Conservation (phyloP, 2,329 filamentous ascomycete genomes). For the Paraphoma sp. region DNA sequence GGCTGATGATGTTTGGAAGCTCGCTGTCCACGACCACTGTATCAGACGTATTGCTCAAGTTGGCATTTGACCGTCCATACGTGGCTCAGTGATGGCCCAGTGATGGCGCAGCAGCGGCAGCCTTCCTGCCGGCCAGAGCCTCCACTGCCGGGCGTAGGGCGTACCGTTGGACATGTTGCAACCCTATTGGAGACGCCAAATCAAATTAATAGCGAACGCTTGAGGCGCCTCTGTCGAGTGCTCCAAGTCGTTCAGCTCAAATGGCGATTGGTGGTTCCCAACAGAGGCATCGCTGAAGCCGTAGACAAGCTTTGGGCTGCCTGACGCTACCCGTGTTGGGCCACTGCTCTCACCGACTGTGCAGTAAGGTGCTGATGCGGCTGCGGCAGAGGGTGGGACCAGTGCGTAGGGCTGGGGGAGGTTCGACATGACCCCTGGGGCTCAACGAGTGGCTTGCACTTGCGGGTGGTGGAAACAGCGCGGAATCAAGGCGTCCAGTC, state of each 20-base stretch:
- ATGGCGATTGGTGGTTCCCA: not conserved
- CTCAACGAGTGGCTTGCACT: slow-evolving; percentile 23
- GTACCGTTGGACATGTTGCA: slow-evolving; percentile 12
- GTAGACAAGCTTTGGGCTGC: slow-evolving; percentile 34
- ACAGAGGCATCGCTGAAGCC: slow-evolving; percentile 1
- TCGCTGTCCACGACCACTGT: not conserved
- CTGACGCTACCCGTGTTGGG: slow-evolving; percentile 19
- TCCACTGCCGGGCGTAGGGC: slow-evolving; percentile 24
- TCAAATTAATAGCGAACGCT: slow-evolving; percentile 2
- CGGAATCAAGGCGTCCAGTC: not conserved
- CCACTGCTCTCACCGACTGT: slow-evolving; percentile 27
- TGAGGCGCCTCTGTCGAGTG: not conserved
- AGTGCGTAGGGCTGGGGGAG: slow-evolving; percentile 36
- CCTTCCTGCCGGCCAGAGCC: slow-evolving; percentile 16
- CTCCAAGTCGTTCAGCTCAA: slow-evolving; percentile 11
- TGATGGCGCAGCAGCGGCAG: slow-evolving; percentile 25
- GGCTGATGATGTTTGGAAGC: not conserved
- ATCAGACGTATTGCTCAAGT: slow-evolving; percentile 1
- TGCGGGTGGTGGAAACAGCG: slow-evolving; percentile 3
- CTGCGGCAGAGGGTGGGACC: slow-evolving; percentile 31
- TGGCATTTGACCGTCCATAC: not conserved
- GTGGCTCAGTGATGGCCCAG: slow-evolving; percentile 27
- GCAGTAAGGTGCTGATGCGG: slow-evolving; percentile 40
- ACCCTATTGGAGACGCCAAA: slow-evolving; percentile 11
- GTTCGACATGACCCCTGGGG: slow-evolving; percentile 21